Evolutionary conservation across 1,139 yeast genomes (phyloP), one percentile per base, ranked within the genome.

Genomic region (Magnusiomyces paraingens): DNA sequence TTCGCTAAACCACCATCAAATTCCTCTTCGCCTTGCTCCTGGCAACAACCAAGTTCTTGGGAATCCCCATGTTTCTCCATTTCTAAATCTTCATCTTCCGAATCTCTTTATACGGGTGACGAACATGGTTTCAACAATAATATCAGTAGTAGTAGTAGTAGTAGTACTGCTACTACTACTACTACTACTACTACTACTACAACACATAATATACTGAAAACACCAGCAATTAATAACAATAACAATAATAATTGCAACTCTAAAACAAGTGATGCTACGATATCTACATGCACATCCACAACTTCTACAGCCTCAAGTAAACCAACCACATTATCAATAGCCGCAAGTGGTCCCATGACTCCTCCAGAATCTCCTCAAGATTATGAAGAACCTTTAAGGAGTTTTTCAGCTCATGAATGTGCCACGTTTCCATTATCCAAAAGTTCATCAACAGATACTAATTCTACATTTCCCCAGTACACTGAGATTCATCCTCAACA

Each of bases 291-390:
- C 32, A 5, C 32, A 4, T 26, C 32, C 32, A 5, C 32, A 26
- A 8, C 32, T 8, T 5, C 32, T 26, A 26, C 32, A 4, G 4
- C 32, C 32, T 26, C 32, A 4, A 5, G 8, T 26, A 26, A 4
- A 26, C 32, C 32, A n/a, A n/a, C n/a, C 20, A 4, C 20, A n/a
- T 11, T 17, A 4, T 12, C 5, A 35, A 29, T 29, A 20, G 43
- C 18, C 26, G 41, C 50, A 51, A 22, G 22, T 12, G 40, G 22
- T 12, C 53, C 52, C 29, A 52, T 55, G 53, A 55, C 57, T 12
- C 57, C 57, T 2, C 57, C 57, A n/a, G 55, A 55, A 32, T 55
- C 57, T 14, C 57, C 57, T n/a, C 45, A 47, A 11, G 49, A 50
- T 14, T 47, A 17, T 15, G 15, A 26, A 8, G 11, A 36, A n/a